Conservation (phyloP, 2,329 filamentous ascomycete species). For the Venturia aucupariae region DNA sequence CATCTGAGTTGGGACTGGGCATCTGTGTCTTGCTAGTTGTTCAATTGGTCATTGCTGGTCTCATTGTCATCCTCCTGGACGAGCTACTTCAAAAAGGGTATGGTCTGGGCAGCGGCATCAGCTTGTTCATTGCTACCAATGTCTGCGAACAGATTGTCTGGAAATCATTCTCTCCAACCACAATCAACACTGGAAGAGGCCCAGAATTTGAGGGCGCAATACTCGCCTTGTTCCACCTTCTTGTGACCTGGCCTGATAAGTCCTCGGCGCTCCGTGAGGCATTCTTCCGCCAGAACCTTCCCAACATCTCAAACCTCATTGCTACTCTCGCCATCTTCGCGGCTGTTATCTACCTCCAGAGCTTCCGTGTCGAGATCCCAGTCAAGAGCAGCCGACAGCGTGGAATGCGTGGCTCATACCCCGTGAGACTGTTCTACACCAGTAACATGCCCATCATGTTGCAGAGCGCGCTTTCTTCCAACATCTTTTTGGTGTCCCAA, state of each 20-base stretch:
- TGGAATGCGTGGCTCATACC: conserved; percentile 96
- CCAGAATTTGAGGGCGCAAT: conserved; percentile 98
- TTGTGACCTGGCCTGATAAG: conserved; percentile 99
- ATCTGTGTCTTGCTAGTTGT: conserved; percentile 98
- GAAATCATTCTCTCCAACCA: conserved; percentile 99
- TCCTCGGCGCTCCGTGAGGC: conserved; percentile 95
- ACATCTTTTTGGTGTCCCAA: conserved; percentile 98
- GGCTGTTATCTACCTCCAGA: conserved; percentile 97
- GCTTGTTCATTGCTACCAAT: conserved; percentile 68
- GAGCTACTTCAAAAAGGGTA: conserved; percentile 99
- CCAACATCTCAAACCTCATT: conserved; percentile 98
- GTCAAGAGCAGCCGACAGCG: conserved; percentile 99
- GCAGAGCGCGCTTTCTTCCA: conserved; percentile 95
- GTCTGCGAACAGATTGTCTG: conserved; percentile 99
- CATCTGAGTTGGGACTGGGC: conserved; percentile 91
- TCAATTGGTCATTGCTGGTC: conserved; percentile 91
- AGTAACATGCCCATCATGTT: conserved; percentile 99
- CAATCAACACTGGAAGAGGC: conserved; percentile 97
- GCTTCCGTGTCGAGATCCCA: conserved; percentile 98
- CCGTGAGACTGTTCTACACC: conserved; percentile 98
- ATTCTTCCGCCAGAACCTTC: conserved; percentile 98
- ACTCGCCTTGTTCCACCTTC: conserved; percentile 93
- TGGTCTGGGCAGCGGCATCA: conserved; percentile 16
- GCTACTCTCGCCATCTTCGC: conserved; percentile 90
- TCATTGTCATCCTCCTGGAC: conserved; percentile 98